phyloP scores from a whole-genome alignment of 1,284 basidiomycete genomes.

The Rhodotorula sp. region DNA sequence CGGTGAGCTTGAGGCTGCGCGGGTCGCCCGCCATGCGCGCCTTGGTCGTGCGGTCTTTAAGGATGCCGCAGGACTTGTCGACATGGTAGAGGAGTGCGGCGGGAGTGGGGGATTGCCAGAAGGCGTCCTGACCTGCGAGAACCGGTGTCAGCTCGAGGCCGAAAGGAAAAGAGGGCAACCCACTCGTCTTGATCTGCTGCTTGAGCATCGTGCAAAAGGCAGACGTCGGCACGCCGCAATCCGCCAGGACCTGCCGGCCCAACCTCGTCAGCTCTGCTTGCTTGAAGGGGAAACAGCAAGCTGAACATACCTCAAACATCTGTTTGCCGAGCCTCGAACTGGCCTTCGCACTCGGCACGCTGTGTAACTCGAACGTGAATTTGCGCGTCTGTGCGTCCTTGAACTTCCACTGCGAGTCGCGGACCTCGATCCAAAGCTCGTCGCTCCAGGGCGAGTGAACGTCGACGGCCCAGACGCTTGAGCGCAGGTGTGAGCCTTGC shows the following conservation, averaged over 20 bases:
- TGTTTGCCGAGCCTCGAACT: conserved; percentile 32
- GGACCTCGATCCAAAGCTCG: conserved; percentile 43
- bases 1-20: conserved; percentile 6
- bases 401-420: conserved; percentile 47
- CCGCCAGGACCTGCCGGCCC: conserved; percentile 15
- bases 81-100: conserved; percentile 27
- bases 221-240: conserved; percentile 27
- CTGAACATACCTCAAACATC: conserved; percentile 23
- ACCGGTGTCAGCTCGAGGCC: background rate
- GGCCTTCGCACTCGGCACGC: conserved; percentile 11
- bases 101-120: conserved; percentile 9
- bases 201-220: conserved; percentile 17
- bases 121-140: conserved; percentile 7
- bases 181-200: conserved; percentile 10
- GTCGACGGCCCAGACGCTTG: conserved; percentile 36
- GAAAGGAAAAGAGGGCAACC: background rate
- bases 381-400: conserved; percentile 23
- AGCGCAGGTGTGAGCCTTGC: background rate
- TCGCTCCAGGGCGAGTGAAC: conserved; percentile 8
- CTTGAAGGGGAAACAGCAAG: background rate
- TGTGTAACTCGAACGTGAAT: conserved; percentile 41
- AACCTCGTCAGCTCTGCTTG: background rate
- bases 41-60: conserved; percentile 26
- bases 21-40: conserved; percentile 22
- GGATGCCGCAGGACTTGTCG: conserved; percentile 18